Base-by-base conservation (phyloP, 129 eudicot genomes). In the Mikania micrantha region DNA sequence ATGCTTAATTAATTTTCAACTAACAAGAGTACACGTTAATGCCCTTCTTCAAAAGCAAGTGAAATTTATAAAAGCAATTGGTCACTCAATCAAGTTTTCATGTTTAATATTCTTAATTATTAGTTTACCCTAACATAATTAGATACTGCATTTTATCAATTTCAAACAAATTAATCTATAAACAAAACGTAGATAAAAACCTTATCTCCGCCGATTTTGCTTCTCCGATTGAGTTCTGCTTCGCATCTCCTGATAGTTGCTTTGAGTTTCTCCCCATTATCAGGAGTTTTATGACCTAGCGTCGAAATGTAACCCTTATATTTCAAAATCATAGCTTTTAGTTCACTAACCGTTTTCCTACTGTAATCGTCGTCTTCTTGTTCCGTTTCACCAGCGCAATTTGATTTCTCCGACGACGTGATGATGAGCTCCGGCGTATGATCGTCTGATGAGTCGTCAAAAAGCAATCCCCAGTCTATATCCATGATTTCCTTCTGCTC, bases 231-330 rank as follows among this genome's bases (percentile, higher is more conserved):
- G 16, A 56, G 32, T 39, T 88, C 96, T 9, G 64, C 85, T 35
- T 60, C 78, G 17, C 9, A 49, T 21, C 56, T 28, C 65, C 48
- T 62, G 29, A 80, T 16, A 2, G 11, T n/a, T 31, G 60, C 67
- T 71, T 21, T 53, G 15, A 80, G 40, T 58, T 83, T 88, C 5
- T 70, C 84, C 11, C 96, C 96, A 2, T 77, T 79, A 38, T 88
- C 96, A 5, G 64, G 19, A 60, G 78, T 40, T 15, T 15, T 74
- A 24, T 1, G 4, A 58, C 34, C 28, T 16, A 60, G 2, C 3
- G 1, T 10, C 0, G 0, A 1, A 25, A 56, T 63, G 2, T 2
- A 70, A 0, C 5, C 3, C 31, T 35, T 75, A 0, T 0, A 0
- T 20, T 72, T 68, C 5, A 13, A 21, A 24, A 71, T 62, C 24